Evolutionary conservation across 352 stramenopile species (phyloP).

Genomic region (Globisporangium orthogonon): DNA sequence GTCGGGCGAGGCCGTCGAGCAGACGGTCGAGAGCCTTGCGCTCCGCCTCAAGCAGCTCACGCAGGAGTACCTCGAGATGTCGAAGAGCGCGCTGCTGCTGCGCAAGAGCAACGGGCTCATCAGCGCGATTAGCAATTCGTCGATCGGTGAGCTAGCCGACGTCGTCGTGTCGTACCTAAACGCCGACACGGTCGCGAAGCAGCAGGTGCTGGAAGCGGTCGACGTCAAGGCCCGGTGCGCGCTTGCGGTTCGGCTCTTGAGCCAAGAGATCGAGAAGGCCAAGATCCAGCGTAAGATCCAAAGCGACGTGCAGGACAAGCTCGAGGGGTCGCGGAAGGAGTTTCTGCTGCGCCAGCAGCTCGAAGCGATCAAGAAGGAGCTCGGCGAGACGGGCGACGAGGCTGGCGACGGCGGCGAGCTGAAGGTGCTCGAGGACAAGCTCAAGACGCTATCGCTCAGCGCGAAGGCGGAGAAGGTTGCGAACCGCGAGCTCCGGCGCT

Average conservation of each 20-base stretch:
- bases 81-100: conserved; percentile 50
- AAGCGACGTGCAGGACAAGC: conserved; percentile 60
- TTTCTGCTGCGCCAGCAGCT: conserved; percentile 98
- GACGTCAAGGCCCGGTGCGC: conserved; percentile 36
- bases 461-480: conserved; percentile 53
- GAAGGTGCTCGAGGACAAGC: conserved; percentile 50
- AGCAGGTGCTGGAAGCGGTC: conserved; percentile 47
- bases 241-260: conserved; percentile 37
- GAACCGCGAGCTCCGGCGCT: conserved; percentile 50
- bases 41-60: conserved; percentile 57
- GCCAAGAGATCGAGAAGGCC: conserved; percentile 55
- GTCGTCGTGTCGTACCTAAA: conserved; percentile 68
- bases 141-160: conserved; percentile 54
- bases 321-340: conserved; percentile 68
- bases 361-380: conserved; percentile 99
- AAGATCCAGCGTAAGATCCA: conserved; percentile 65
- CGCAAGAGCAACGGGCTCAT: conserved; percentile 52
- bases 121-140: conserved; percentile 55
- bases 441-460: conserved; percentile 43
- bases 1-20: conserved; percentile 10
- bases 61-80: conserved; percentile 56
- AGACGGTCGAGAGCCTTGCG: conserved; percentile 29
- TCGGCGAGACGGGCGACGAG: conserved; percentile 72
- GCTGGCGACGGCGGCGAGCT: conserved; percentile 34
- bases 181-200: conserved; percentile 45